Evolutionary conservation across 495 filamentous ascomycete genomes (phyloP).

Genomic region (Ascobolus immersus): DNA sequence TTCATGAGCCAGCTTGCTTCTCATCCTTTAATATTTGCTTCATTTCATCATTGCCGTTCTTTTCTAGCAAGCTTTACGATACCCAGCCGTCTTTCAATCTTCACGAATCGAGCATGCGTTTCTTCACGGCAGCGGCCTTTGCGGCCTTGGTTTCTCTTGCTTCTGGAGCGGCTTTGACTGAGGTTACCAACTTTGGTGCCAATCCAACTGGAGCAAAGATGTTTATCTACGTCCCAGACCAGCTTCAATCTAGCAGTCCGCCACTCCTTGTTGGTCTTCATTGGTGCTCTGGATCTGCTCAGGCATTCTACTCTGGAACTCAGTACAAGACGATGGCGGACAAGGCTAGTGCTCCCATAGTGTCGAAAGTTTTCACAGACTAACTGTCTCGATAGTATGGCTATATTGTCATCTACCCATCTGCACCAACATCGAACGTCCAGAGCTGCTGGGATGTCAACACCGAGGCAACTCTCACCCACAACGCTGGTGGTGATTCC

Average conservation of each 20-base stretch:
- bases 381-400: too few species aligned
- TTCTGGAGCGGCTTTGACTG: neutral
- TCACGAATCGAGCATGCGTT: too few species aligned
- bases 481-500: conserved; percentile 32
- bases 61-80: too few species aligned
- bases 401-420: conserved; percentile 32
- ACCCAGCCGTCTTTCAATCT: too few species aligned
- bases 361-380: too few species aligned
- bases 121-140: too few species aligned
- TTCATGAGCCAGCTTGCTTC: too few species aligned
- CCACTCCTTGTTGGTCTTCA: conserved; percentile 30
- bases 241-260: conserved; percentile 24
- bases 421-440: conserved; percentile 21
- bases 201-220: conserved; percentile 7
- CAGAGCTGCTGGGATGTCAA: conserved; percentile 39
- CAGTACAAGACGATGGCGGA: conserved; percentile 27
- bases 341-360: too few species aligned
- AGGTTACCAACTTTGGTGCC: conserved; percentile 4
- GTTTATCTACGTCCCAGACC: conserved; percentile 22
- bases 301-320: conserved; percentile 24
- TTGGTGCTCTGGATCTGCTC: conserved; percentile 28
- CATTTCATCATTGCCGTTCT: too few species aligned
- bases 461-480: conserved; percentile 26
- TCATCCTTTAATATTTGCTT: too few species aligned
- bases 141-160: too few species aligned